A percentile compares a stretch with the other conserved stretches of the same genome.
Conservation (phyloP, 352 stramenopile genomes). For the Globisporangium nagaii region DNA sequence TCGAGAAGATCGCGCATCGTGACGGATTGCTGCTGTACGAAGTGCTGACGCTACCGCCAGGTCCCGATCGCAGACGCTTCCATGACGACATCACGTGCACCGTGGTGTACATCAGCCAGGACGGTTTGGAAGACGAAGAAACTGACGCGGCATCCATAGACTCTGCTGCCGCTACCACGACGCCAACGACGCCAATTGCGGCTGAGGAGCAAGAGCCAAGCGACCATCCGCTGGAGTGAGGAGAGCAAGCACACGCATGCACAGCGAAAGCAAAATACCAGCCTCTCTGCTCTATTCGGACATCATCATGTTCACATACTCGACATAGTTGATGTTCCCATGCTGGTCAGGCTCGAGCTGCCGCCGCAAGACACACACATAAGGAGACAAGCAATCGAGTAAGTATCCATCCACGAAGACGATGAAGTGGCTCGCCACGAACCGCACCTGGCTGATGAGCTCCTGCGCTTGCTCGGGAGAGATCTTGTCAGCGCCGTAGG, state of each 20-base stretch:
- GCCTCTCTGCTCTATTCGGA: constrained; percentile 43
- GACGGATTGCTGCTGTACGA: constrained; percentile 71
- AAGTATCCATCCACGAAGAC: neutral
- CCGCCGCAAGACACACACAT: constrained; percentile 1
- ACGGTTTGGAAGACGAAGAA: constrained; percentile 1
- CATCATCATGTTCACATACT: constrained; percentile 97
- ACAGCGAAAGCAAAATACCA: neutral
- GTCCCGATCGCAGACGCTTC: constrained; percentile 41
- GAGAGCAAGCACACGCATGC: neutral
- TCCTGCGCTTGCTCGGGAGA: constrained; percentile 89
- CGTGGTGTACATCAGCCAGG: constrained; percentile 49
- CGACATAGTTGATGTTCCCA: constrained; percentile 91
- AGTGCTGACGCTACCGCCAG: constrained; percentile 46
- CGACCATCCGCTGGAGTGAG: constrained; percentile 8
- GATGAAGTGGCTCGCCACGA: neutral
- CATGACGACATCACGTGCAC: constrained; percentile 83
- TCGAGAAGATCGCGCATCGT: constrained; percentile 66
- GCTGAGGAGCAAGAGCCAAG: neutral
- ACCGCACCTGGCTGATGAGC: constrained; percentile 79
- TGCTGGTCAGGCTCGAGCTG: constrained; percentile 90
- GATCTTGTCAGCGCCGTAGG: constrained; percentile 88
- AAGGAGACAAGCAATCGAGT: neutral
- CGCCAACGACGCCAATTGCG: constrained; percentile 4
- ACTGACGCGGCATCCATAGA: neutral
- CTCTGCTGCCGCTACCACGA: neutral